phyloP scores from a whole-genome alignment of 1,284 basidiomycete genomes.

The Fomitopsis pinicola region DNA sequence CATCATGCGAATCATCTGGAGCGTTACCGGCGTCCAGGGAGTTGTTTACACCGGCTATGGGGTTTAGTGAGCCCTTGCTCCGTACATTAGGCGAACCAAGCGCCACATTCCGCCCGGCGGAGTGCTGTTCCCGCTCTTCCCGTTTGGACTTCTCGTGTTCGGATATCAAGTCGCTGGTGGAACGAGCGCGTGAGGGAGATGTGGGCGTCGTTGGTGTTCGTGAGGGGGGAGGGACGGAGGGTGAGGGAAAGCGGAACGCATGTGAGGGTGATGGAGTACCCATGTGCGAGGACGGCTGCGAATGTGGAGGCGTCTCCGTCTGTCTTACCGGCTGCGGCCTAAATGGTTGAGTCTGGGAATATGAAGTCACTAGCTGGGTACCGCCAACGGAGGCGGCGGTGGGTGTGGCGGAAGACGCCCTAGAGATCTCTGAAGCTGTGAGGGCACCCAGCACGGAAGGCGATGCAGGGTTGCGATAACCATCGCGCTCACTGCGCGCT shows the following conservation, averaged over 20 bases:
- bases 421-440: constrained; percentile 49
- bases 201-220: constrained; percentile 21
- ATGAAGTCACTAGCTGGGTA: constrained; percentile 26
- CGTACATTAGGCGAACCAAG: constrained; percentile 9
- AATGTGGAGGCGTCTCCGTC: constrained; percentile 3
- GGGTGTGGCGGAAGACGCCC: constrained; percentile 44
- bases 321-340: constrained; percentile 13
- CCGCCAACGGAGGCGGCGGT: constrained; percentile 36
- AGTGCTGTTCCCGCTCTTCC: constrained; percentile 21
- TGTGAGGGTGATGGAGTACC: constrained; percentile 10
- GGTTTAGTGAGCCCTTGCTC: constrained; percentile 19
- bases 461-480: constrained; percentile 67
- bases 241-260: constrained; percentile 14
- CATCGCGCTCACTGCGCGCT: constrained; percentile 31
- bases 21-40: constrained; percentile 5
- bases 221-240: constrained; percentile 5
- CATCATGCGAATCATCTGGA: constrained; percentile 15
- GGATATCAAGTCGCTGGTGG: constrained; percentile 51
- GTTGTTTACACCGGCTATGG: constrained; percentile 4
- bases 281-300: not conserved
- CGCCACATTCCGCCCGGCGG: constrained; percentile 10
- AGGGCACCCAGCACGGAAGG: constrained; percentile 52
- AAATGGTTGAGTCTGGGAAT: constrained; percentile 17
- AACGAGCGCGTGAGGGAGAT: constrained; percentile 49
- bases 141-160: constrained; percentile 41